Conservation (phyloP, 371 early-diverging fungal genomes). For the Synchytrium microbalum region DNA sequence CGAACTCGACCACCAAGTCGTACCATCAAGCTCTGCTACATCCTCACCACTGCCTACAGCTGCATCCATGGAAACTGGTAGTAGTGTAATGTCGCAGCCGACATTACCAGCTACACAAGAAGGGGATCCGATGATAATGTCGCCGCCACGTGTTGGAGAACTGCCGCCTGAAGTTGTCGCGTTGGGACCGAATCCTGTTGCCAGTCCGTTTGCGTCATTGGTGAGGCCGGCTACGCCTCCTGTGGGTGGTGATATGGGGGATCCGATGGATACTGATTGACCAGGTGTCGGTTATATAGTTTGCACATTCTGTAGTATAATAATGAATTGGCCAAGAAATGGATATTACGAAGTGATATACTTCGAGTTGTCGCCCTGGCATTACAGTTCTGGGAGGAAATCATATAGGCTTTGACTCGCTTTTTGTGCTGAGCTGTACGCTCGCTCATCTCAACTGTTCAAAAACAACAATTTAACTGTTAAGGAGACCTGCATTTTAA, state of each 20-base stretch:
- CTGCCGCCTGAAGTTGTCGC: not conserved
- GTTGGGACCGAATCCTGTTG: not conserved
- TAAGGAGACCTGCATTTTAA: too few relatives aligned
- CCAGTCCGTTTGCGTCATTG: not conserved
- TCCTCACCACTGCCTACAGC: not conserved
- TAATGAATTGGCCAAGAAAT: too few relatives aligned
- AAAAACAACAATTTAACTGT: too few relatives aligned
- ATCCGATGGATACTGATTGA: not conserved
- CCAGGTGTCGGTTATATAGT: too few relatives aligned
- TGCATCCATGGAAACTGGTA: not conserved
- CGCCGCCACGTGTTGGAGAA: not conserved
- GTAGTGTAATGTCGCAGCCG: too few relatives aligned
- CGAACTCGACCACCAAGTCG: not conserved
- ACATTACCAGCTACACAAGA: not conserved
- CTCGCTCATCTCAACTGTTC: too few relatives aligned
- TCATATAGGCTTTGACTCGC: too few relatives aligned
- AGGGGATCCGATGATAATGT: not conserved
- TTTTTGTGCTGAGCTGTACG: too few relatives aligned
- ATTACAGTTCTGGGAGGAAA: too few relatives aligned
- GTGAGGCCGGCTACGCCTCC: not conserved
- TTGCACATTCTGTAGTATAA: too few relatives aligned
- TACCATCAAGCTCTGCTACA: not conserved
- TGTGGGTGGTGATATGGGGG: not conserved
- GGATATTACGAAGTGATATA: too few relatives aligned
- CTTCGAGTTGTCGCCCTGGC: too few relatives aligned